A percentile compares a stretch with the other conserved stretches of the same genome.
Evolutionary conservation across 331 rosid genomes (phyloP).

Genomic region (Cydonia oblonga): DNA sequence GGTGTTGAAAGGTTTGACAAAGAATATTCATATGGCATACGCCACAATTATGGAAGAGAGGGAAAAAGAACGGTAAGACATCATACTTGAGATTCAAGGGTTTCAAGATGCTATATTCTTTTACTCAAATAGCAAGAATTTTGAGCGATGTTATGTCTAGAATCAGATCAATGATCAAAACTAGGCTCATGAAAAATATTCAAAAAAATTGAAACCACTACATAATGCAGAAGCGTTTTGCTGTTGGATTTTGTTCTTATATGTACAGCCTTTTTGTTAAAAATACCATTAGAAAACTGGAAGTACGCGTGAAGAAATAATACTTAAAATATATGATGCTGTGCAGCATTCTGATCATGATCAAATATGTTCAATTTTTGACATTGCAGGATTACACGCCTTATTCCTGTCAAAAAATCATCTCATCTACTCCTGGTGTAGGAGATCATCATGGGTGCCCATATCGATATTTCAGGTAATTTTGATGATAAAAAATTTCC

Average conservation of each 20-base stretch:
- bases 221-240: background rate
- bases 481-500: slow-evolving; percentile 3
- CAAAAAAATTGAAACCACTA: background rate
- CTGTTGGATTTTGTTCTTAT: background rate
- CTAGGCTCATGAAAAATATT: background rate
- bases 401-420: slow-evolving; percentile 73
- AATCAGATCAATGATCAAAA: background rate
- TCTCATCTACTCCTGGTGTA: slow-evolving; percentile 70
- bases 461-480: slow-evolving; percentile 88
- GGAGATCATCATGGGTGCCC: slow-evolving; percentile 99
- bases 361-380: slow-evolving; percentile 12
- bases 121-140: background rate
- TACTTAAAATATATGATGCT: background rate
- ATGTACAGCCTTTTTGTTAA: background rate
- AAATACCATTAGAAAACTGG: background rate
- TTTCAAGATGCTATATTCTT: background rate
- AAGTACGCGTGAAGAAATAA: background rate
- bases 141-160: background rate
- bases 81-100: slow-evolving; percentile 3
- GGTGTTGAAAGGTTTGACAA: slow-evolving; percentile 92
- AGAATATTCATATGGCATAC: slow-evolving; percentile 72
- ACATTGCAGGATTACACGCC: slow-evolving; percentile 77
- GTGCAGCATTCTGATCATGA: slow-evolving; percentile 1
- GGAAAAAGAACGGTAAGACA: slow-evolving; percentile 85
- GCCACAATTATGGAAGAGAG: slow-evolving; percentile 88